Evolutionary conservation across 768 basidiomycete species (phyloP).

Genomic region (Imleria badia): DNA sequence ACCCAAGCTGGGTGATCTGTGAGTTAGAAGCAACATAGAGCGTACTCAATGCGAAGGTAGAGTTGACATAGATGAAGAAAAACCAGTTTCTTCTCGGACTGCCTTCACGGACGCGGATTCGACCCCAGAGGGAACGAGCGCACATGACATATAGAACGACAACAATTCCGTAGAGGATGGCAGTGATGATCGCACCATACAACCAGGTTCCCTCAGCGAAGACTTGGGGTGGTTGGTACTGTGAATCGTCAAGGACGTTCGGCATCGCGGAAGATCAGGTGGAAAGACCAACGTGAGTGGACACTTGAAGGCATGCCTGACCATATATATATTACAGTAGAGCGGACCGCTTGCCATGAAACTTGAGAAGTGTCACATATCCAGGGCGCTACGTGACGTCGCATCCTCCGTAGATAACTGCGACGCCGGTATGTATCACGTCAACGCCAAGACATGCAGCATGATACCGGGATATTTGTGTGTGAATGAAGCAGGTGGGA

Average conservation of each 20-base stretch:
- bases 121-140: slow-evolving; percentile 26
- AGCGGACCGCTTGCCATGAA: no score
- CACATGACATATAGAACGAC: slow-evolving; percentile 29
- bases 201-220: slow-evolving; percentile 31
- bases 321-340: no score
- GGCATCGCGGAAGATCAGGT: slow-evolving; percentile 17
- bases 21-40: slow-evolving; percentile 26
- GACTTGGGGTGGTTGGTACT: slow-evolving; percentile 14
- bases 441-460: no score
- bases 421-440: no score
- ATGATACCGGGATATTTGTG: no score
- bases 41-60: slow-evolving; percentile 30
- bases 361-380: no score
- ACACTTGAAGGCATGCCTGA: no score
- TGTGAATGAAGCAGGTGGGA: no score
- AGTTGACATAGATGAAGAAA: slow-evolving; percentile 30
- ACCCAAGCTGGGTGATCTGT: slow-evolving; percentile 29
- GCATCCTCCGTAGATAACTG: no score
- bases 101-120: slow-evolving; percentile 12
- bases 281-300: neutral
- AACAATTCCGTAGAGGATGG: slow-evolving; percentile 28
- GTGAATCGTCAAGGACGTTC: slow-evolving; percentile 1
- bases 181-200: slow-evolving; percentile 30
- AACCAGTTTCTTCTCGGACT: slow-evolving; percentile 21
- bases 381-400: no score